phyloP scores from a whole-genome alignment of 495 filamentous ascomycete genomes.

The Hypoxylon subgilvum region DNA sequence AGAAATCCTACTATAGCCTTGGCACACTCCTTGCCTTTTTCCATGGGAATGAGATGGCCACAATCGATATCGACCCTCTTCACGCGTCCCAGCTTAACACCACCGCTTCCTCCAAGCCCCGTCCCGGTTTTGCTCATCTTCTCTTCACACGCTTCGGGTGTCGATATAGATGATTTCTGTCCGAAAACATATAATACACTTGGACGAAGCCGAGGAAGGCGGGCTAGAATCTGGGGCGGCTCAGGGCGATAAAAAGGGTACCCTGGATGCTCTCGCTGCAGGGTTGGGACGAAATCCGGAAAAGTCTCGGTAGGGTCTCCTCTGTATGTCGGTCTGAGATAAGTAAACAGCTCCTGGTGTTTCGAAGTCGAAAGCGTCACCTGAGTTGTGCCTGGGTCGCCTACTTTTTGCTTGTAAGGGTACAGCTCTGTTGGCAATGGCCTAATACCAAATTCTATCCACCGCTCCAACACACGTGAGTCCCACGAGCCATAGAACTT shows the following conservation, averaged over 20 bases:
- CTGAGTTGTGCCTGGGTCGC: constrained; percentile 30
- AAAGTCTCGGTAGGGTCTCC: constrained; percentile 10
- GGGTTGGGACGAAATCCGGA: constrained; percentile 39
- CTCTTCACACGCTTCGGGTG: constrained; percentile 53
- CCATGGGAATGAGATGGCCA: too few species aligned
- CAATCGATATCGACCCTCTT: too few species aligned
- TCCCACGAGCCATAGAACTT: constrained; percentile 79
- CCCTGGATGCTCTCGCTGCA: neutral
- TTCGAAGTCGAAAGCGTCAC: constrained; percentile 68
- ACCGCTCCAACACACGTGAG: constrained; percentile 69
- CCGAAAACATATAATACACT: constrained; percentile 86
- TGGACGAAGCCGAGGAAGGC: constrained; percentile 73
- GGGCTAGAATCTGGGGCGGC: constrained; percentile 62
- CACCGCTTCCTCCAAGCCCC: constrained; percentile 73
- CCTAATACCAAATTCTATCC: constrained; percentile 69
- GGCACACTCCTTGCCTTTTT: too few species aligned
- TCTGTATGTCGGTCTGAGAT: constrained; percentile 48
- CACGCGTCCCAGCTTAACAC: too few species aligned
- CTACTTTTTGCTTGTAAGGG: constrained; percentile 52
- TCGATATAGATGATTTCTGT: constrained; percentile 65
- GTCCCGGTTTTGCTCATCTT: constrained; percentile 70
- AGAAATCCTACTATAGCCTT: too few species aligned
- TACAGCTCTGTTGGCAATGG: constrained; percentile 64
- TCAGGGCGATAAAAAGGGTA: constrained; percentile 82
- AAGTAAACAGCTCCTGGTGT: constrained; percentile 66